phyloP scores from a whole-genome alignment of 2,329 filamentous ascomycete species.

The Lecanicillium sp. region DNA sequence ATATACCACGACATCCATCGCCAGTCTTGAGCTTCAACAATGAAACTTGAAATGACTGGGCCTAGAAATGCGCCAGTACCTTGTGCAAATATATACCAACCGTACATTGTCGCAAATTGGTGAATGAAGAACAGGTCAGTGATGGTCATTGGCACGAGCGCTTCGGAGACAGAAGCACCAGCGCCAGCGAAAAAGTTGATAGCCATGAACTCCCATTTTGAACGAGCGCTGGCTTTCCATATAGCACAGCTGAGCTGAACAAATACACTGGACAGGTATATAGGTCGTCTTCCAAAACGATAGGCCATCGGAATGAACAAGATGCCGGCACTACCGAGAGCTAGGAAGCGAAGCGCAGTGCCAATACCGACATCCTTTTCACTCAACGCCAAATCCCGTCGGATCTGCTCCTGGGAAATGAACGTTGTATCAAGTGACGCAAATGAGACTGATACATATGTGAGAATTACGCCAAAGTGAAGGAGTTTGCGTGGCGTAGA shows the following conservation, averaged over 20 bases:
- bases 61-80: background rate
- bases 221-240: background rate
- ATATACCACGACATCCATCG: background rate
- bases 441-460: slow-evolving; percentile 3
- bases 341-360: background rate
- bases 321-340: background rate
- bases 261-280: background rate
- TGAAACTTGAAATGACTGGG: background rate
- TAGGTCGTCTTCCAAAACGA: slow-evolving; percentile 3
- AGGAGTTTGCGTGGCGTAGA: slow-evolving; percentile 1
- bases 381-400: background rate
- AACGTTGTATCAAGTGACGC: background rate
- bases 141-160: slow-evolving; percentile 6
- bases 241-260: slow-evolving; percentile 2
- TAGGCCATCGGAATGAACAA: slow-evolving; percentile 4
- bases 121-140: slow-evolving; percentile 6
- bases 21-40: background rate
- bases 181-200: background rate
- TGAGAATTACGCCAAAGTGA: slow-evolving; percentile 2
- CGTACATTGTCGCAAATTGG: slow-evolving; percentile 2
- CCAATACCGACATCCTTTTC: background rate
- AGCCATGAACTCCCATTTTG: background rate
- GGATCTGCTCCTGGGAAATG: background rate
- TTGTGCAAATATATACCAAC: background rate
- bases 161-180: slow-evolving; percentile 1